phyloP scores from a whole-genome alignment of 441 rosid species.

The Caryocar brasiliense region DNA sequence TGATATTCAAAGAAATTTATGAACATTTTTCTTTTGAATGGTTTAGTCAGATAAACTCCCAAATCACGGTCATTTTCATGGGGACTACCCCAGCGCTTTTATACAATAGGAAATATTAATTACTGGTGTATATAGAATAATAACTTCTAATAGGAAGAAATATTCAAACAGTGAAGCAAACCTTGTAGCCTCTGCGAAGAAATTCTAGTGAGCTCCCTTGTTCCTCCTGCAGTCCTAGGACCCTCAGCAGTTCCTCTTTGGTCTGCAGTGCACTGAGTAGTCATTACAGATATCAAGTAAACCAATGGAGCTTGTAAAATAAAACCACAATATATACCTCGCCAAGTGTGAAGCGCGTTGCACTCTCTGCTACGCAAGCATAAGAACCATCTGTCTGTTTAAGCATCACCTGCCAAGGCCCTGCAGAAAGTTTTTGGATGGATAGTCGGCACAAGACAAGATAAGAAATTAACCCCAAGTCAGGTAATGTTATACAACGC shows the following conservation, averaged over 20 bases:
- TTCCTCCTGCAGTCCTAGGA: conserved; percentile 83
- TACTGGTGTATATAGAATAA: neutral
- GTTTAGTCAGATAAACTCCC: too few relatives aligned
- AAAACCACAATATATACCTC: conserved; percentile 42
- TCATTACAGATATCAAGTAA: conserved; percentile 8
- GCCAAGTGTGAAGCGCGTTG: conserved; percentile 73
- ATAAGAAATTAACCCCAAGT: too few relatives aligned
- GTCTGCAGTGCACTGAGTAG: conserved; percentile 38
- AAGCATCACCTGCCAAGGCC: conserved; percentile 99
- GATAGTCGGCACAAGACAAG: neutral
- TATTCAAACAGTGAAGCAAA: conserved; percentile 7
- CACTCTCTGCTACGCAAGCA: conserved; percentile 82
- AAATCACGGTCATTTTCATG: too few relatives aligned
- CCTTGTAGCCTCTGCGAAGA: conserved; percentile 92
- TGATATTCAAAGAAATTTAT: too few relatives aligned
- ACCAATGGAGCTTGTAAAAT: neutral
- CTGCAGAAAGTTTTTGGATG: conserved; percentile 29
- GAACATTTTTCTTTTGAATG: too few relatives aligned
- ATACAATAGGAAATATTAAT: too few relatives aligned
- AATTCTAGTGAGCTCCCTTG: conserved; percentile 84
- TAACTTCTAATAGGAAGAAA: neutral
- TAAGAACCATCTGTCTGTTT: conserved; percentile 80
- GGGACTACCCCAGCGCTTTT: too few relatives aligned
- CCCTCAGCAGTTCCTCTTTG: conserved; percentile 82
- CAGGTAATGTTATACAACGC: too few relatives aligned